Evolutionary conservation across 1,284 basidiomycete genomes (phyloP), one percentile per base, ranked within the genome.

Genomic region (Tylopilus sp.): DNA sequence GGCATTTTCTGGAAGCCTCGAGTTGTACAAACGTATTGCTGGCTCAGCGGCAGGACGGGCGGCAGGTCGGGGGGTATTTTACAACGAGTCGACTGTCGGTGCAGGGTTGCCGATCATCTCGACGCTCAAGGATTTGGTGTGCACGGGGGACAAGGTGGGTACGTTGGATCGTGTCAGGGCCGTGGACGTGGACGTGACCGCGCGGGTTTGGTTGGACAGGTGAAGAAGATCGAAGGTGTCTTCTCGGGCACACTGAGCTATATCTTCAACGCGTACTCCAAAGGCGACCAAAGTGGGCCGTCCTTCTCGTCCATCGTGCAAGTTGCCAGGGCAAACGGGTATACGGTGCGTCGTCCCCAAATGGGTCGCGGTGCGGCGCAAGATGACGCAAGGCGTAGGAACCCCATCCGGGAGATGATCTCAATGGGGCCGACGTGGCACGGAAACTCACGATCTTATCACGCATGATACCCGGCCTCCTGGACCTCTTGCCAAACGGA

Each of bases 251-350:
- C 96, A 1, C 84, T 99, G 75, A 92, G 89, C 65, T 99, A 99
- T 75, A 98, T 99, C 72, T 99, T 99, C 79, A 99, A 99, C 73
- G 86, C 94, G 58, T 99, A 94, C 68, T 92, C 89, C 5, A 82
- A 78, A 1, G 79, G 79, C 1, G 71, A 72, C 19, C 69, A 74
- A 21, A 77, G 74, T 39, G 81, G 83, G 0, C 81, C 83, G 0
- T 71, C 73, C 33, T 98, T 99, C 71, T 95, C 92, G 3, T 86
- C 91, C 16, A 86, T 99, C 42, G 95, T 99, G 56, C 82, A 82
- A 57, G 70, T 86, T 35, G 97, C 97, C 13, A 88, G 92, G 49
- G 88, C 92, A 60, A 90, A 91, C 59, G 97, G 96, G 0, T 99
- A 96, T 73, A 99, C 96, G 16, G 91, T 92, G 59, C 31, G 43